These are phyloP conservation scores for Ogataea angusta DNA, from an alignment of 805 yeast genomes.

Conservation along the genomic window DNA sequence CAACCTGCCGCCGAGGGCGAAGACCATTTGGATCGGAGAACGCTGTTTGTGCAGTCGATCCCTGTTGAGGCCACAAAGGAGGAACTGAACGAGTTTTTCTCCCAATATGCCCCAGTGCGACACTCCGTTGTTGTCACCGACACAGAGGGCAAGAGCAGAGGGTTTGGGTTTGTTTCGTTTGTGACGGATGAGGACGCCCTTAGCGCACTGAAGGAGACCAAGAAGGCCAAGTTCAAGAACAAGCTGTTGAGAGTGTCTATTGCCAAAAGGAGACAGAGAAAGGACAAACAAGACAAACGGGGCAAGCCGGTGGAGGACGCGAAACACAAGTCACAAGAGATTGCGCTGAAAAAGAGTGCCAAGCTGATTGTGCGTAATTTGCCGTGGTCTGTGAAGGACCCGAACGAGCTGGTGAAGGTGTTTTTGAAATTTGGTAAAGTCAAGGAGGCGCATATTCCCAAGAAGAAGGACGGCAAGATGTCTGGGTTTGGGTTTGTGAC, in stretches of 20 bases:
- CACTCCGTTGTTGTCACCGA: constrained; percentile 92
- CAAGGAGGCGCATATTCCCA: constrained; percentile 83
- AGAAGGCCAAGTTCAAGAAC: constrained; percentile 62
- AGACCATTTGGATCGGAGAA: constrained; percentile 47
- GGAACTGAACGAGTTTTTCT: constrained; percentile 76
- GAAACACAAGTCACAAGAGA: constrained; percentile 19
- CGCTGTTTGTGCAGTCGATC: constrained; percentile 81
- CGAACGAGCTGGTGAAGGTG: constrained; percentile 63
- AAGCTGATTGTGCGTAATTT: constrained; percentile 85
- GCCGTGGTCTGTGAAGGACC: constrained; percentile 92
- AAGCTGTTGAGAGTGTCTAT: constrained; percentile 72
- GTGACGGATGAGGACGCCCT: constrained; percentile 79
- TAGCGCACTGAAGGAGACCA: constrained; percentile 66
- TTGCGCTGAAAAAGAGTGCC: constrained; percentile 55
- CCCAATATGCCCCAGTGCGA: constrained; percentile 90
- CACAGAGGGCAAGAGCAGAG: constrained; percentile 71
- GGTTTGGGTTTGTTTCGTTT: constrained; percentile 95
- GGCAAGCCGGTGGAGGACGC: constrained; percentile 24
- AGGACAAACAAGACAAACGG: constrained; percentile 25
- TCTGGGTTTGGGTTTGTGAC: constrained; percentile 93
- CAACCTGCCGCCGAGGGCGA: constrained; percentile 16
- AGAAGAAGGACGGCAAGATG: constrained; percentile 84
- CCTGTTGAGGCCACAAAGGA: constrained; percentile 82
- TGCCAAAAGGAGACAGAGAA: constrained; percentile 90
- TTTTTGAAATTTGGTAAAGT: constrained; percentile 84